A percentile compares a stretch with the other conserved stretches of the same genome.
Conservation (phyloP, 2,329 filamentous ascomycete species). For the Beauveria bassiana region DNA sequence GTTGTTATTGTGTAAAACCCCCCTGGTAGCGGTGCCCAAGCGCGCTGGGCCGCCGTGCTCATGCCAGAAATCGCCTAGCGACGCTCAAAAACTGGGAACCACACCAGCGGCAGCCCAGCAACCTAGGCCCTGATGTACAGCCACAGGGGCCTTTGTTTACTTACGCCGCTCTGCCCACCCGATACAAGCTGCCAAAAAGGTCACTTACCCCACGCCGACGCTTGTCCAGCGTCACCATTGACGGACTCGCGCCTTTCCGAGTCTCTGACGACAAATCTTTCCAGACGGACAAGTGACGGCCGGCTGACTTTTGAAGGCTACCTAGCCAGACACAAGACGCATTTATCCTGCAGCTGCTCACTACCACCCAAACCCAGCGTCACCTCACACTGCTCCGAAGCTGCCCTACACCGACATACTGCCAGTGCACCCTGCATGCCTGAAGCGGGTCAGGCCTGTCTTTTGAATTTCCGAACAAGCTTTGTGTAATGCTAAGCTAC, state of each 20-base stretch:
- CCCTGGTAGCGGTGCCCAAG: background rate
- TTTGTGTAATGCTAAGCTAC: background rate
- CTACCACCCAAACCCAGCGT: background rate
- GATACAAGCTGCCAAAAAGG: constrained; percentile 2
- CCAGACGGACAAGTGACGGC: background rate
- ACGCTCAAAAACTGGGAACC: background rate
- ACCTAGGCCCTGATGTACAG: background rate
- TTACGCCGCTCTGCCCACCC: background rate
- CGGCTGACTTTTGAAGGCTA: background rate
- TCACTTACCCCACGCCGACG: constrained; percentile 4
- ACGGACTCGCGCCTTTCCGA: background rate
- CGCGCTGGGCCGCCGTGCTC: background rate
- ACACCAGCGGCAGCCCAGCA: constrained; percentile 7
- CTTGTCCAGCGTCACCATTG: constrained; percentile 7
- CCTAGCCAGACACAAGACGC: background rate
- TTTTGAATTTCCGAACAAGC: background rate
- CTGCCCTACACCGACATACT: constrained; percentile 12
- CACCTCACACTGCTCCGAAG: constrained; percentile 8
- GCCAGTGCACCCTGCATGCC: background rate
- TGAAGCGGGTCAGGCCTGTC: background rate
- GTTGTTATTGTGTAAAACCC: too few species aligned
- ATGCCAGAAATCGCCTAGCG: background rate
- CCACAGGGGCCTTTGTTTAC: constrained; percentile 8
- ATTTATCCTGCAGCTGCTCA: background rate
- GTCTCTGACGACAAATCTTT: background rate